These are phyloP conservation scores for Suillus spraguei DNA, from an alignment of 768 basidiomycete species.

Conservation along the genomic window DNA sequence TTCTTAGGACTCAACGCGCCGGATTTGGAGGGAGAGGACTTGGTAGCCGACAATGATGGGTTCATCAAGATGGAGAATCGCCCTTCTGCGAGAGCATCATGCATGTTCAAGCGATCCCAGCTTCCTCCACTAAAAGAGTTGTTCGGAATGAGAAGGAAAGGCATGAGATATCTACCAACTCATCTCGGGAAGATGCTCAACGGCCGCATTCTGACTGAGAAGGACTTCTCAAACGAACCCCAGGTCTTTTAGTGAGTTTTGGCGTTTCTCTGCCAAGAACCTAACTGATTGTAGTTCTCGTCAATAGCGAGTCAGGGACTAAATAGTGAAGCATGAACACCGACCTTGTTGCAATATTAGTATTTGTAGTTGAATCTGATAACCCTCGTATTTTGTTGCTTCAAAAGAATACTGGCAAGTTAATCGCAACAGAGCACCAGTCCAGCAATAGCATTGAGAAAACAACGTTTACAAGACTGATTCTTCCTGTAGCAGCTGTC, in stretches of 20 bases:
- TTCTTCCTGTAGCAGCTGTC: too few relatives aligned
- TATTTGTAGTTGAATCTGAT: slow-evolving; percentile 1
- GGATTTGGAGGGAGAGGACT: slow-evolving; percentile 16
- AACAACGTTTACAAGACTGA: too few relatives aligned
- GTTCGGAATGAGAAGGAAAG: slow-evolving; percentile 41
- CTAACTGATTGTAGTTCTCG: background rate
- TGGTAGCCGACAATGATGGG: slow-evolving; percentile 21
- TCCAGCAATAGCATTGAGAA: too few relatives aligned
- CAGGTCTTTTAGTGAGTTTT: background rate
- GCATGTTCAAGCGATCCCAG: slow-evolving; percentile 15
- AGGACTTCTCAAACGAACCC: slow-evolving; percentile 20
- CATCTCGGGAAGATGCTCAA: slow-evolving; percentile 44
- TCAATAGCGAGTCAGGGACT: background rate
- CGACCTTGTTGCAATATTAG: background rate
- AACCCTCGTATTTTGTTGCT: background rate
- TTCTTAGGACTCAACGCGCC: slow-evolving; percentile 29
- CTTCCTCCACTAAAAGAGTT: slow-evolving; percentile 33
- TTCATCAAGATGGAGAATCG: slow-evolving; percentile 24
- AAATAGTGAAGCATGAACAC: too few relatives aligned
- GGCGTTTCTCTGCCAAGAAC: background rate
- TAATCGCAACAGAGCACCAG: background rate
- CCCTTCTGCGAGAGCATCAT: slow-evolving; percentile 7
- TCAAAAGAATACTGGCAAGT: background rate
- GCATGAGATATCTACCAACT: slow-evolving; percentile 37
- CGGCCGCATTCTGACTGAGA: slow-evolving; percentile 24